phyloP scores from a whole-genome alignment of 495 filamentous ascomycete species.

The Trichoderma parareesei region DNA sequence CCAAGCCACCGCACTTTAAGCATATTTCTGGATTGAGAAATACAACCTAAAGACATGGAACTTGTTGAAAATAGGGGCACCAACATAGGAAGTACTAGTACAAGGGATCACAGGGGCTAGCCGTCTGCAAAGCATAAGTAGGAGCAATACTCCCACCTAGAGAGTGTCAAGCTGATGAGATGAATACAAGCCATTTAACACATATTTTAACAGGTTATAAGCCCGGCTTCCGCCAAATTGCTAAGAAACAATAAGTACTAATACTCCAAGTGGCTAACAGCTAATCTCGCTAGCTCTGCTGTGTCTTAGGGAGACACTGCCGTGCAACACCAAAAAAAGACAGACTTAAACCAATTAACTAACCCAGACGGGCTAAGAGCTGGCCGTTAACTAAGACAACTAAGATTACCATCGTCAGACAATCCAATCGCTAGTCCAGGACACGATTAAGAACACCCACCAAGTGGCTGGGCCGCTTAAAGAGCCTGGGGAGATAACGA shows the following conservation, averaged over 20 bases:
- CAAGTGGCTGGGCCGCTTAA: neutral
- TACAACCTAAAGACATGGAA: neutral
- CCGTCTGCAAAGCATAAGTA: neutral
- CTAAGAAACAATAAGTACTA: neutral
- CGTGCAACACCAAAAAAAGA: neutral
- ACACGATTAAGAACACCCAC: conserved; percentile 8
- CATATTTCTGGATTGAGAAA: neutral
- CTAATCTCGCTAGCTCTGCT: neutral
- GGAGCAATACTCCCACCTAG: neutral
- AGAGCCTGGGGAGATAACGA: neutral
- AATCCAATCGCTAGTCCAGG: conserved; percentile 18
- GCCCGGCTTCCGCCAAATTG: neutral
- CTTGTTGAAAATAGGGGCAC: too few species aligned
- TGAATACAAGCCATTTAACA: too few species aligned
- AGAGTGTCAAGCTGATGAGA: neutral
- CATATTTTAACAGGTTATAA: neutral
- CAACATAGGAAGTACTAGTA: neutral
- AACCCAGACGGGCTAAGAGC: neutral
- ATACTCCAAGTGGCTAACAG: too few species aligned
- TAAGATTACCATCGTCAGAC: neutral
- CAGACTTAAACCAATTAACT: neutral
- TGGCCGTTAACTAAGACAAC: neutral
- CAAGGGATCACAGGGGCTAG: too few species aligned
- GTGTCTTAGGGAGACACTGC: neutral
- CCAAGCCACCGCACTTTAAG: neutral